phyloP scores from a whole-genome alignment of 495 filamentous ascomycete species.

The Neurospora hispaniola region DNA sequence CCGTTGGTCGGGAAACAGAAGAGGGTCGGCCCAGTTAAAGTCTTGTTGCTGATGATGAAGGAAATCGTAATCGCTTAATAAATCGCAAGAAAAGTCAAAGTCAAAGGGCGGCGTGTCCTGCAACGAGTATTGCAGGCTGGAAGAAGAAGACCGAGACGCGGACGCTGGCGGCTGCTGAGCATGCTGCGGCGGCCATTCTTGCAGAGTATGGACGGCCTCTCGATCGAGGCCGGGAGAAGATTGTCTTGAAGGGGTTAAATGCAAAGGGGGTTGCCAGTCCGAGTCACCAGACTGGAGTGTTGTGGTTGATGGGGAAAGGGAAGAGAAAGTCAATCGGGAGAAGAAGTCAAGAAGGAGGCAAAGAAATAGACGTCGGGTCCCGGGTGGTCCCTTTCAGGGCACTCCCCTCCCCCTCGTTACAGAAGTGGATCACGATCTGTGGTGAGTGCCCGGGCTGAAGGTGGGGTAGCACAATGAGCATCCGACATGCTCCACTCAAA shows the following conservation, averaged over 20 bases:
- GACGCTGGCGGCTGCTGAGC: conserved; percentile 10
- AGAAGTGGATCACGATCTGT: neutral
- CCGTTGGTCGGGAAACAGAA: neutral
- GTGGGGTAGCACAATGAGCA: no score
- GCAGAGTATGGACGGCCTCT: conserved; percentile 18
- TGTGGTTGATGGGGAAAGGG: neutral
- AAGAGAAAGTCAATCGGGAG: neutral
- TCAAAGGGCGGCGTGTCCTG: neutral
- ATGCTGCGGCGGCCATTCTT: conserved; percentile 17
- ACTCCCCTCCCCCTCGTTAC: neutral
- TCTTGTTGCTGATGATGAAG: neutral
- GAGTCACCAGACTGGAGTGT: neutral
- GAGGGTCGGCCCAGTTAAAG: neutral
- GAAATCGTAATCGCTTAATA: neutral
- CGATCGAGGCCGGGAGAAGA: conserved; percentile 7
- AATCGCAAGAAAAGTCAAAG: neutral
- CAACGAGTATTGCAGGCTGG: neutral
- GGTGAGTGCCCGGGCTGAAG: no score
- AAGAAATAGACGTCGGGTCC: neutral
- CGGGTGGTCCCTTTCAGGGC: neutral
- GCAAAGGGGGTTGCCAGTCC: neutral
- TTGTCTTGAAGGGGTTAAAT: neutral
- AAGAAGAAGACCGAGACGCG: conserved; percentile 3
- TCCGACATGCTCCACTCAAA: neutral
- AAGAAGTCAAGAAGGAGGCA: neutral